These are phyloP conservation scores for Tricladium varicosporioides DNA, from an alignment of 2,329 filamentous ascomycete species.

Conservation along the genomic window DNA sequence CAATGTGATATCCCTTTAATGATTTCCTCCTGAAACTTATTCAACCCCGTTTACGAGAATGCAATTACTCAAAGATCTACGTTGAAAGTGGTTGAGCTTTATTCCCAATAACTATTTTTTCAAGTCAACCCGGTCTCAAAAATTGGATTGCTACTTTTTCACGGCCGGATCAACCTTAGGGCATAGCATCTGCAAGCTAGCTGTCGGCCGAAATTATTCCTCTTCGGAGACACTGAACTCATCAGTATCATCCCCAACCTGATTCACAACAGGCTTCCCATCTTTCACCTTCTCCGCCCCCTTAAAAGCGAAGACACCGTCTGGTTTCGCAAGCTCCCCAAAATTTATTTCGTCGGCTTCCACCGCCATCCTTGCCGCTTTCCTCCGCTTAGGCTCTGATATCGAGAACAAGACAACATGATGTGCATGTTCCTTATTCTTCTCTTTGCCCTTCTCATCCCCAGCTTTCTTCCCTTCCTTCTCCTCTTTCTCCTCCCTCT, in stretches of 20 bases:
- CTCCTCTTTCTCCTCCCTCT: conserved; percentile 4
- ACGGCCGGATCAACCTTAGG: no score
- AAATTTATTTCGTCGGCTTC: not conserved
- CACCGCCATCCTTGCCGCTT: not conserved
- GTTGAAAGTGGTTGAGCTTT: no score
- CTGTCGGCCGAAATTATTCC: not conserved
- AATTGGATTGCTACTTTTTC: no score
- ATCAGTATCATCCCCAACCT: not conserved
- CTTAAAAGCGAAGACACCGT: not conserved
- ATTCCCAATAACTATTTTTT: no score
- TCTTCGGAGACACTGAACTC: not conserved
- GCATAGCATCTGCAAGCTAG: no score
- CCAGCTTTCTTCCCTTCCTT: conserved; percentile 4
- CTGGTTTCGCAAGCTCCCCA: not conserved
- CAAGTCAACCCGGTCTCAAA: no score
- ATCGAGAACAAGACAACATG: conserved; percentile 32
- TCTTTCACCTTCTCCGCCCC: not conserved
- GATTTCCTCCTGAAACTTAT: no score
- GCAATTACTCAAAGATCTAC: no score
- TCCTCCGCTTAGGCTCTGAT: conserved; percentile 18
- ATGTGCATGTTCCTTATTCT: conserved; percentile 21
- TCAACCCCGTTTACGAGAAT: no score
- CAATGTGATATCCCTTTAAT: no score
- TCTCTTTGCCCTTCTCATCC: conserved; percentile 3
- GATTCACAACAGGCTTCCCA: not conserved